Conservation (phyloP, 2,329 filamentous ascomycete genomes). For the Aspergillus alliaceus region DNA sequence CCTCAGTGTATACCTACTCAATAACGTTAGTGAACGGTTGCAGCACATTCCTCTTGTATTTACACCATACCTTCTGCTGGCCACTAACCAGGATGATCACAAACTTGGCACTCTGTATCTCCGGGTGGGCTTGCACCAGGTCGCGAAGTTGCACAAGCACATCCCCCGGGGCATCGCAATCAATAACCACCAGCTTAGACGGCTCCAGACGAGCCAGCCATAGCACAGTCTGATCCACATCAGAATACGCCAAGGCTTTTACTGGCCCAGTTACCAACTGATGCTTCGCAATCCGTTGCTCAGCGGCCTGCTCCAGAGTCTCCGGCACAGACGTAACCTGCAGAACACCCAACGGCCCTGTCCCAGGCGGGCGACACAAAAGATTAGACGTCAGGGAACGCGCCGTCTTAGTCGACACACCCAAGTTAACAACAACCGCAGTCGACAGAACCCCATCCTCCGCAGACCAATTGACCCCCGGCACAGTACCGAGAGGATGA, state of each 20-base stretch:
- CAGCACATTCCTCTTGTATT: not conserved
- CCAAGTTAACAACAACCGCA: slow-evolving; percentile 35
- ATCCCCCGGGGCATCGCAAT: slow-evolving; percentile 5
- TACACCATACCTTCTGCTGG: slow-evolving; percentile 6
- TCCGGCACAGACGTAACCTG: slow-evolving; percentile 11
- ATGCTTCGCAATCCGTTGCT: not conserved
- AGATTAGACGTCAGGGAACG: slow-evolving; percentile 17
- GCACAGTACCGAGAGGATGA: slow-evolving; percentile 13
- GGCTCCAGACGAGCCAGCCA: slow-evolving; percentile 9
- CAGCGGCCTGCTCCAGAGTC: not conserved
- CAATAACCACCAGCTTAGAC: slow-evolving; percentile 9
- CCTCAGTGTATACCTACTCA: slow-evolving; percentile 10
- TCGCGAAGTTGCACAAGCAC: not conserved
- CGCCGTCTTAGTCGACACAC: slow-evolving; percentile 28
- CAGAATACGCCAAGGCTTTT: slow-evolving; percentile 3
- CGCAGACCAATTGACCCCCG: slow-evolving; percentile 26
- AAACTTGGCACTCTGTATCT: not conserved
- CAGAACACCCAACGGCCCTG: slow-evolving; percentile 8
- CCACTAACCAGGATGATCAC: slow-evolving; percentile 1
- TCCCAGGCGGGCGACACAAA: not conserved
- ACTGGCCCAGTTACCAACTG: not conserved
- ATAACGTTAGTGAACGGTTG: not conserved
- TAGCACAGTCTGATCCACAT: not conserved
- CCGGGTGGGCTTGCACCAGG: not conserved
- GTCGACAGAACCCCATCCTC: slow-evolving; percentile 33